phyloP scores from a whole-genome alignment of 441 rosid genomes.

The Adansonia grandidieri region DNA sequence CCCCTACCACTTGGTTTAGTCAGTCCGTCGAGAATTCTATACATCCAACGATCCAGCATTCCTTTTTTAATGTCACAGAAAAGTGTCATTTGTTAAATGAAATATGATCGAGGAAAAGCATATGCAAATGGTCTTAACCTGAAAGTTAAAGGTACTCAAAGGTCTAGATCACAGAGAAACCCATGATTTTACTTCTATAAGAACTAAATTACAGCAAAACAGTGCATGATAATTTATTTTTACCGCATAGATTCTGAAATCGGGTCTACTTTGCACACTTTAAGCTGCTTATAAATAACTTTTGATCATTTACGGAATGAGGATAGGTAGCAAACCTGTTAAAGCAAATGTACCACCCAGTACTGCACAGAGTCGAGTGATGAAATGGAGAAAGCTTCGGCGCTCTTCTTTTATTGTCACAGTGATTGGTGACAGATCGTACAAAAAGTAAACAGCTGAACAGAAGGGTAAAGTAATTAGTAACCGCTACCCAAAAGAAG shows the following conservation, averaged over 20 bases:
- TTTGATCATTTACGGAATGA: conserved; percentile 4
- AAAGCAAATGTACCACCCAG: conserved; percentile 97
- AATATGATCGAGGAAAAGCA: neutral
- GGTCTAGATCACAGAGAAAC: neutral
- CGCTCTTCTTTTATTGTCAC: conserved; percentile 92
- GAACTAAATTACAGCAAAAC: neutral
- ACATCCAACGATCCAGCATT: conserved; percentile 99
- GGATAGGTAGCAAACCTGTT: conserved; percentile 62
- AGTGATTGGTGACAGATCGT: conserved; percentile 94
- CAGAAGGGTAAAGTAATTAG: conserved; percentile 9
- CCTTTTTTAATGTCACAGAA: conserved; percentile 49
- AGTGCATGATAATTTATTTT: neutral
- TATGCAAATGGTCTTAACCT: neutral
- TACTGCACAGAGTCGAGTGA: conserved; percentile 96
- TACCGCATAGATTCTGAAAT: neutral
- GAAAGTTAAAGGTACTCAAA: too few relatives aligned
- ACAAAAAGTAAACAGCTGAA: conserved; percentile 93
- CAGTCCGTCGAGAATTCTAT: conserved; percentile 63
- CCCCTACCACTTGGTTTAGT: conserved; percentile 55
- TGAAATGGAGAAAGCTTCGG: conserved; percentile 89
- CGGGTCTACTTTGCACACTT: neutral
- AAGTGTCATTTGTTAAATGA: neutral
- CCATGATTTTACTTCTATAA: neutral
- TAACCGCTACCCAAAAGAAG: conserved; percentile 22
- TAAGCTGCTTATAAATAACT: neutral